These are phyloP conservation scores for Nasturtium officinale DNA, from an alignment of 345 rosid genomes.

Conservation along the genomic window DNA sequence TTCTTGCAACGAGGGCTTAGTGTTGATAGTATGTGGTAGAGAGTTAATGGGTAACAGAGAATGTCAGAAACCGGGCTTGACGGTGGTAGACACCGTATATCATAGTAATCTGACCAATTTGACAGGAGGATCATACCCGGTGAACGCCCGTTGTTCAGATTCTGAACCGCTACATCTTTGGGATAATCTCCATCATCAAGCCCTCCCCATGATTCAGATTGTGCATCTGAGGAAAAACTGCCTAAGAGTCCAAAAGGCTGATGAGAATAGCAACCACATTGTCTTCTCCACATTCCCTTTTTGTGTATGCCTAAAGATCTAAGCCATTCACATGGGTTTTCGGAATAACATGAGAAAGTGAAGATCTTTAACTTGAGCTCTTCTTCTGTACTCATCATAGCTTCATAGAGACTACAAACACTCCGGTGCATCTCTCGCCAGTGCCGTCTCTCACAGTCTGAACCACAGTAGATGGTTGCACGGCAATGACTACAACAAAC, in stretches of 20 bases:
- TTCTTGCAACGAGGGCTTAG: conserved; percentile 55
- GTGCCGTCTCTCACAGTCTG: conserved; percentile 58
- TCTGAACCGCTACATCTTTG: conserved; percentile 49
- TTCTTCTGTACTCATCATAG: conserved; percentile 67
- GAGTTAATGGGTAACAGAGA: conserved; percentile 55
- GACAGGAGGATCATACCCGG: conserved; percentile 51
- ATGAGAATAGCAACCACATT: conserved; percentile 58
- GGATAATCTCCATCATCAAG: conserved; percentile 54
- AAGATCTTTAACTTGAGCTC: conserved; percentile 57
- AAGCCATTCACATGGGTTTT: conserved; percentile 59
- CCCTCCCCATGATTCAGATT: conserved; percentile 61
- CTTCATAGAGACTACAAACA: conserved; percentile 55
- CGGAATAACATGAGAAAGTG: conserved; percentile 50
- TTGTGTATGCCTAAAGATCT: conserved; percentile 56
- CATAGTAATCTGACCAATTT: conserved; percentile 62
- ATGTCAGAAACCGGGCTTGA: conserved; percentile 62
- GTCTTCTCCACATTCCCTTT: conserved; percentile 70
- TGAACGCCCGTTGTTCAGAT: conserved; percentile 36
- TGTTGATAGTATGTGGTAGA: conserved; percentile 56
- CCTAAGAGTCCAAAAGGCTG: conserved; percentile 54
- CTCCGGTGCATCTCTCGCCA: conserved; percentile 57
- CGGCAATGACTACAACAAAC: conserved; percentile 54
- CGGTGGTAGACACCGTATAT: conserved; percentile 49
- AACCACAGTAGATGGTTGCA: conserved; percentile 56
- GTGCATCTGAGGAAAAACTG: conserved; percentile 47